Percentiles rank a stretch among this genome's conserved stretches.
phyloP scores from a whole-genome alignment of 2,329 filamentous ascomycete species.

The Ilyonectria sp. region DNA sequence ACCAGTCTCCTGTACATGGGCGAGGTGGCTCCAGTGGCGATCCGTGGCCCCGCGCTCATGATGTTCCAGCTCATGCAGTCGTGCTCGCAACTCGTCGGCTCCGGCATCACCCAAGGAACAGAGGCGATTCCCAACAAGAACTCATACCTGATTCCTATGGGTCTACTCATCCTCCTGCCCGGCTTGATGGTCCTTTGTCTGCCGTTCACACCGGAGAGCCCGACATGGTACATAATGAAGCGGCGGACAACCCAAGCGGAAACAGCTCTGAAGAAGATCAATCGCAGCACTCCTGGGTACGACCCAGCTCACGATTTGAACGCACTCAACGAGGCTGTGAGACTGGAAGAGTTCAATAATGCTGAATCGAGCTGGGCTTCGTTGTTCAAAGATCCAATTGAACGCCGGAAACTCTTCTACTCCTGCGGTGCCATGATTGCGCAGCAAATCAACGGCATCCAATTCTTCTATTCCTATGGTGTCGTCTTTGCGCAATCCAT shows the following conservation, averaged over 20 bases:
- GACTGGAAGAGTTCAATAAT: conserved; percentile 41
- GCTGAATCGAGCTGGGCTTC: conserved; percentile 54
- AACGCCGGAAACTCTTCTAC: conserved; percentile 59
- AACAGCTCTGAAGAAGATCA: conserved; percentile 51
- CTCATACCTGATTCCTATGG: conserved; percentile 49
- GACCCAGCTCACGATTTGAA: conserved; percentile 35
- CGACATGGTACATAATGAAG: conserved; percentile 50
- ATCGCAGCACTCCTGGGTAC: conserved; percentile 48
- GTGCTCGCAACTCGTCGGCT: conserved; percentile 49
- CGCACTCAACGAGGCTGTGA: conserved; percentile 38
- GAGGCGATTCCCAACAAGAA: conserved; percentile 35
- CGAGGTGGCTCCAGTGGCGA: conserved; percentile 46
- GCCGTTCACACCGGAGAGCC: conserved; percentile 44
- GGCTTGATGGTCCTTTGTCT: conserved; percentile 38
- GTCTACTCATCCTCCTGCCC: conserved; percentile 39
- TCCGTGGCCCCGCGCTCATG: conserved; percentile 51
- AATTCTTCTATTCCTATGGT: conserved; percentile 52
- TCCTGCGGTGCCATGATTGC: conserved; percentile 57
- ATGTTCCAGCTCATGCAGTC: conserved; percentile 54
- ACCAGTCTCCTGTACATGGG: conserved; percentile 44
- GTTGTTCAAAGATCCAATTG: conserved; percentile 57
- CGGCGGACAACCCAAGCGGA: conserved; percentile 47
- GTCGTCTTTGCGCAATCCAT: conserved; percentile 57
- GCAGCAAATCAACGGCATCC: conserved; percentile 49
- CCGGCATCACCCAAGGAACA: conserved; percentile 49